phyloP scores from a whole-genome alignment of 108 stramenopile species.

The Conticribra weissflogii region DNA sequence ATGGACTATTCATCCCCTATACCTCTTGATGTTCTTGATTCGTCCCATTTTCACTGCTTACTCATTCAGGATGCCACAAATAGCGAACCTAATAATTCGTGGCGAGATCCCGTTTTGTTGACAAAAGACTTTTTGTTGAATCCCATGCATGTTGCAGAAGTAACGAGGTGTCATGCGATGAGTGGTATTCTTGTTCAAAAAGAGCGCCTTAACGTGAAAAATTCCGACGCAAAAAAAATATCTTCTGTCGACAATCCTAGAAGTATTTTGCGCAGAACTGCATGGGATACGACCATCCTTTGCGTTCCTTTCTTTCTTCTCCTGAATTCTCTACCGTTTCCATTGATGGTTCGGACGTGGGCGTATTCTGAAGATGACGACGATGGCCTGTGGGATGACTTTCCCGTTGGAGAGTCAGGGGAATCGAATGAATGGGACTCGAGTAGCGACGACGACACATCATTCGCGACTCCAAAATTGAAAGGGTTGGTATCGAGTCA shows the following conservation, averaged over 20 bases:
- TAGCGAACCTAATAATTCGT: slow-evolving; percentile 6
- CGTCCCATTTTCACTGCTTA: slow-evolving; percentile 16
- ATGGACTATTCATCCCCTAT: background rate
- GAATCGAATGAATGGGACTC: slow-evolving; percentile 10
- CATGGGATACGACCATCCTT: slow-evolving; percentile 21
- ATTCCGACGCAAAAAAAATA: background rate
- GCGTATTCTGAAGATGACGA: slow-evolving; percentile 18
- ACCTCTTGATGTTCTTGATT: slow-evolving; percentile 22
- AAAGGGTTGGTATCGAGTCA: background rate
- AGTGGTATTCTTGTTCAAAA: slow-evolving; percentile 30
- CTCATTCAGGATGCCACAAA: slow-evolving; percentile 26
- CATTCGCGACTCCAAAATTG: slow-evolving; percentile 14
- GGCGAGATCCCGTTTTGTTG: slow-evolving; percentile 40
- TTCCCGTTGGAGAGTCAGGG: background rate
- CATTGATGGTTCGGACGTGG: slow-evolving; percentile 26
- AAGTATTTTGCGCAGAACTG: slow-evolving; percentile 2
- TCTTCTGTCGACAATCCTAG: background rate
- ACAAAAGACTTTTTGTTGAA: slow-evolving; percentile 41
- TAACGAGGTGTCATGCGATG: slow-evolving; percentile 28
- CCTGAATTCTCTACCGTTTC: slow-evolving; percentile 25
- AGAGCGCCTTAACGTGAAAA: slow-evolving; percentile 25
- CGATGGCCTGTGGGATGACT: slow-evolving; percentile 22
- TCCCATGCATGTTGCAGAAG: slow-evolving; percentile 14
- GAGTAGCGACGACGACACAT: slow-evolving; percentile 32
- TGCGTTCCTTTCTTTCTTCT: slow-evolving; percentile 32